Evolutionary conservation across 352 stramenopile genomes (phyloP).

Genomic region (Phytophthora hybrid): DNA sequence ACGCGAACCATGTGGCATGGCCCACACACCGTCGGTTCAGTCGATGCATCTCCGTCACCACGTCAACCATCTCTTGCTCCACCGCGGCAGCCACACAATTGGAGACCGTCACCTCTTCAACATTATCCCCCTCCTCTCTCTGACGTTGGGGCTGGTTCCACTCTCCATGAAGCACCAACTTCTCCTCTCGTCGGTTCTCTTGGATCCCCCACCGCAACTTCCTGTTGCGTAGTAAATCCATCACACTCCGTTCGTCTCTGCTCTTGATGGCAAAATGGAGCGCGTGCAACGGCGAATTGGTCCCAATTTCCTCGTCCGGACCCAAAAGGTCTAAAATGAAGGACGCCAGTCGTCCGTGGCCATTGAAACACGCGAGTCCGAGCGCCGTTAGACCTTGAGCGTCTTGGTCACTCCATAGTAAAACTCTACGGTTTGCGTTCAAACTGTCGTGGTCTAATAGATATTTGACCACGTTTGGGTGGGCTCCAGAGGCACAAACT

Average conservation of each 20-base stretch:
- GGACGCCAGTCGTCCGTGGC: conserved; percentile 33
- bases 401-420: conserved; percentile 39
- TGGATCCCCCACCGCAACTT: conserved; percentile 22
- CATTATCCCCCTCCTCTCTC: conserved; percentile 1
- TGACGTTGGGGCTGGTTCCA: conserved; percentile 24
- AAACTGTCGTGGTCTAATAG: conserved; percentile 27
- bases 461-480: conserved; percentile 25
- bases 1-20: conserved; percentile 31
- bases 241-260: conserved; percentile 21
- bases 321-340: conserved; percentile 28
- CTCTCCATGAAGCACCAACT: conserved; percentile 20
- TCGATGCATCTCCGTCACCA: conserved; percentile 25
- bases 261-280: conserved; percentile 25
- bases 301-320: background rate
- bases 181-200: conserved; percentile 15
- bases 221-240: conserved; percentile 30
- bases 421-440: conserved; percentile 9
- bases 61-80: conserved; percentile 18
- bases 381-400: conserved; percentile 32
- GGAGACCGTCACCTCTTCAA: conserved; percentile 21
- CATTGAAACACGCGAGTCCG: conserved; percentile 28
- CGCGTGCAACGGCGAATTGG: conserved; percentile 18
- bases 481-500: conserved; percentile 32
- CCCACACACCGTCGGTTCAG: conserved; percentile 28
- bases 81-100: conserved; percentile 23